A percentile compares a stretch with the other conserved stretches of the same genome.
Evolutionary conservation across 352 stramenopile genomes (phyloP).

Genomic region (Globisporangium perplexum): DNA sequence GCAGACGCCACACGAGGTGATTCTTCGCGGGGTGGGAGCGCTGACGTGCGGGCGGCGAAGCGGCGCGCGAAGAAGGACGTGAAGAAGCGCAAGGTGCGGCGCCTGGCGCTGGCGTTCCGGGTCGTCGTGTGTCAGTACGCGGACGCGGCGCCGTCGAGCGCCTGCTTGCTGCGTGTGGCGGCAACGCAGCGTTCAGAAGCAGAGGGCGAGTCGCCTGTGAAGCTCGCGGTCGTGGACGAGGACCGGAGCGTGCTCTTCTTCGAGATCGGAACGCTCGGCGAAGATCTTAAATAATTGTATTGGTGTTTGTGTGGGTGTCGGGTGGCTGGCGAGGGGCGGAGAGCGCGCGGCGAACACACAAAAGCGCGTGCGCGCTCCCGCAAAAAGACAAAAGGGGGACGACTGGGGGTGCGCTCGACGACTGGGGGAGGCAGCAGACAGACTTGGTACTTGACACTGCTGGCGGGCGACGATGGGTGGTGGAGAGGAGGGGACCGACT

Average conservation of each 20-base stretch:
- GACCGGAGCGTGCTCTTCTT: conserved; percentile 62
- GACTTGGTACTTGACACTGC: background rate
- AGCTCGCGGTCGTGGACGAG: conserved; percentile 53
- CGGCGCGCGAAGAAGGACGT: conserved; percentile 7
- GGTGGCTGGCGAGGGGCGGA: conserved; percentile 1
- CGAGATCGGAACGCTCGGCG: conserved; percentile 25
- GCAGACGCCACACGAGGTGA: too few relatives aligned
- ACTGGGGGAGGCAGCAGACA: too few relatives aligned
- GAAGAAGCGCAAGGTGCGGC: conserved; percentile 38
- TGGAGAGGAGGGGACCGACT: background rate
- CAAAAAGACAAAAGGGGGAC: conserved; percentile 1
- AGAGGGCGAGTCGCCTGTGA: conserved; percentile 27
- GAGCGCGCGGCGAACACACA: background rate
- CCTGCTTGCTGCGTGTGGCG: conserved; percentile 8
- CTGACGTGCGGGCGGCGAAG: background rate
- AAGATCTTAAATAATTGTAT: conserved; percentile 2
- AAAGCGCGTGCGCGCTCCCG: background rate
- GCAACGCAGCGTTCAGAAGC: conserved; percentile 3
- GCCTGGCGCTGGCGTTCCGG: conserved; percentile 42
- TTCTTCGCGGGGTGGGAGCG: too few relatives aligned
- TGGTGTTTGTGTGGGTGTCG: background rate
- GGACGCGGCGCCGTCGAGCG: conserved; percentile 25
- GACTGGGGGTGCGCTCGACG: too few relatives aligned
- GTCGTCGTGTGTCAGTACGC: conserved; percentile 45
- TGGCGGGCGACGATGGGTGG: background rate